Evolutionary conservation across 2,329 filamentous ascomycete species (phyloP).

Genomic region (Byssoonygena ceratinophila): DNA sequence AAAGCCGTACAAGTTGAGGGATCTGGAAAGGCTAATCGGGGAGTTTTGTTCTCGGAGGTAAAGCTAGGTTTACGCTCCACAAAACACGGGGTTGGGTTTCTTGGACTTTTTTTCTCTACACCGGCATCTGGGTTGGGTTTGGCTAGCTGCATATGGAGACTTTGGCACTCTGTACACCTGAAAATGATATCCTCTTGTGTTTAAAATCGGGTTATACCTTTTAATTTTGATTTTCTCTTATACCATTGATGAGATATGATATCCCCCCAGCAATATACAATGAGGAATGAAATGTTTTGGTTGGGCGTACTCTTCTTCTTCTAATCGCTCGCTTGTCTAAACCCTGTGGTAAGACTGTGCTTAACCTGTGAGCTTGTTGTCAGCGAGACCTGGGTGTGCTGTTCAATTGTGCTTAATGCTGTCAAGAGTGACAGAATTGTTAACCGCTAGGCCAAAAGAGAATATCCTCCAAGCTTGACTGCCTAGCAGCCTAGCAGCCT

Average conservation of each 20-base stretch:
- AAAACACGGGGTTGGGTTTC: neutral
- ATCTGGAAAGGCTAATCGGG: constrained; percentile 51
- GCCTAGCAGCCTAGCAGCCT: no score
- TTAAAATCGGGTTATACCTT: neutral
- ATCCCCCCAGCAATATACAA: neutral
- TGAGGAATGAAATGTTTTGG: neutral
- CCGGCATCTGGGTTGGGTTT: neutral
- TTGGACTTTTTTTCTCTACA: neutral
- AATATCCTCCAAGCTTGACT: no score
- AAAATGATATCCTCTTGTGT: neutral
- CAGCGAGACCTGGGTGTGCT: no score
- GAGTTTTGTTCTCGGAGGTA: constrained; percentile 32
- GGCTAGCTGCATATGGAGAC: neutral
- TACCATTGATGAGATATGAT: neutral
- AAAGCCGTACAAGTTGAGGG: constrained; percentile 55
- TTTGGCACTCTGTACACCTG: neutral
- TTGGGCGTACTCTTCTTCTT: neutral
- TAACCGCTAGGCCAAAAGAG: no score
- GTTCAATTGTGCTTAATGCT: no score
- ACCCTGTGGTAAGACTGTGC: no score
- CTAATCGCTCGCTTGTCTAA: no score
- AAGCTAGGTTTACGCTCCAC: neutral
- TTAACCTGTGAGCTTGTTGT: no score
- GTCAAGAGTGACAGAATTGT: no score
- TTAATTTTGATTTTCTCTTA: neutral